These are phyloP conservation scores for Grosmannia serpens DNA, from an alignment of 2,329 filamentous ascomycete species.

Conservation along the genomic window DNA sequence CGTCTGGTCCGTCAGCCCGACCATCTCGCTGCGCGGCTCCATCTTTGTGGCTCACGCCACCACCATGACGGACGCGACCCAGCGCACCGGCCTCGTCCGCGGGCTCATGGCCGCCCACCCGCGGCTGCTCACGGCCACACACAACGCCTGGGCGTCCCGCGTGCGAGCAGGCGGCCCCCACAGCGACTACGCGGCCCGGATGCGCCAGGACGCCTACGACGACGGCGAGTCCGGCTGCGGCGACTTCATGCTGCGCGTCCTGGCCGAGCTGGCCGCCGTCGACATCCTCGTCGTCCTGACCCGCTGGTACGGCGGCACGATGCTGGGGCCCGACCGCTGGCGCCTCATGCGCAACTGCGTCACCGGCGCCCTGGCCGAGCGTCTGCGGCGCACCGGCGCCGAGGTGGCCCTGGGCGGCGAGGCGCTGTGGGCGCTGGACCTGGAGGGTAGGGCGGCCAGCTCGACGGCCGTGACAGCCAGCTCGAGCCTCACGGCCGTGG, in stretches of 20 bases:
- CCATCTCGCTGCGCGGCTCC: constrained; percentile 40
- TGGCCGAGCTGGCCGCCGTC: constrained; percentile 37
- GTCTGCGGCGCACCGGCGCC: constrained; percentile 30
- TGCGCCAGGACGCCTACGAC: constrained; percentile 40
- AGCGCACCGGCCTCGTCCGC: constrained; percentile 32
- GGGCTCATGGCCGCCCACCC: constrained; percentile 36
- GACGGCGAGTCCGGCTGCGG: constrained; percentile 52
- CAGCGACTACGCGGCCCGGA: constrained; percentile 14
- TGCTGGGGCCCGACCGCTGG: constrained; percentile 52
- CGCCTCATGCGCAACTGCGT: constrained; percentile 48
- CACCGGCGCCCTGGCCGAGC: constrained; percentile 41
- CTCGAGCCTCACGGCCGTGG: constrained; percentile 21
- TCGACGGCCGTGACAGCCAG: constrained; percentile 12
- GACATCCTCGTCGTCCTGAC: constrained; percentile 47
- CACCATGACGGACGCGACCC: constrained; percentile 23
- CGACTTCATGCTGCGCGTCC: constrained; percentile 40
- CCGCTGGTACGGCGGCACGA: constrained; percentile 50
- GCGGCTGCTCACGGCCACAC: constrained; percentile 39
- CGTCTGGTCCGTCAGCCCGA: constrained; percentile 39
- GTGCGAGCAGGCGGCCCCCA: constrained; percentile 15
- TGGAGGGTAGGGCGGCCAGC: constrained; percentile 24
- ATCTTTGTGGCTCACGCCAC: constrained; percentile 46
- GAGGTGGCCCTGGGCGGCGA: constrained; percentile 34
- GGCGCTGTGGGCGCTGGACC: constrained; percentile 49
- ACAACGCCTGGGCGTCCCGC: constrained; percentile 47